Base-by-base conservation (phyloP, 2,329 filamentous ascomycete species). In the Daldinia sp. region DNA sequence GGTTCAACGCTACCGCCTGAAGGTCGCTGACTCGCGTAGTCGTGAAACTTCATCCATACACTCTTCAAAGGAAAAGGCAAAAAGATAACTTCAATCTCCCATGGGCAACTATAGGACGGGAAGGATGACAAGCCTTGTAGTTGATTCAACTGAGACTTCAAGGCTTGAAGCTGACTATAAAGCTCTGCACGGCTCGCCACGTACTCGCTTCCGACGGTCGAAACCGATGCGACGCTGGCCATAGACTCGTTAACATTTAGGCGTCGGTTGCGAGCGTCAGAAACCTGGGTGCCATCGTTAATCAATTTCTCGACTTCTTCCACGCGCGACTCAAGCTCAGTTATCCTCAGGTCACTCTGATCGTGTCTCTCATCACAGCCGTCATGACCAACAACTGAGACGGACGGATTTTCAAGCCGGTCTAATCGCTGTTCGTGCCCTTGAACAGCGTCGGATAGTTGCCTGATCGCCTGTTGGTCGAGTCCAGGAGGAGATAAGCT, bases 1-100 rank as follows among this genome's bases (percentile, higher is more conserved):
- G 71, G 72, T 44, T 78, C 77, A 4, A 79, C 73, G 26, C 61
- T 69, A 41, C 70, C 69, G 23, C 72, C 71, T 6, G 76, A 73
- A 30, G 72, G 74, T 28, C 76, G 77, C 46, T 80, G 80, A 35
- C 75, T 76, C 2, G 76, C 82, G 75, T 89, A 87, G 2, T 87
- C 82, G 67, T 81, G 76, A 3, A 82, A 78, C 50, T 82, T 81
- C 65, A 86, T 81, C 87, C 87, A 89, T 5, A 89, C 73, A 23
- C 82, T 84, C 72, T 84, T 87, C 6, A 89, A 79, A 1, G 85
- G 83, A 77, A 93, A 95, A 0, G 92, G 92, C 6, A 94, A 78
- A 64, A 94, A 88, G 1, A 94, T 88, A 4, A 94, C 90, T 75
- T 94, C 92, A 1, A 95, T 82, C 71, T 92, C 87, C 90, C 92